These are phyloP conservation scores for Ampelocalamus luodianensis DNA, from an alignment of 176 grass and related monocot genomes.

Conservation along the genomic window DNA sequence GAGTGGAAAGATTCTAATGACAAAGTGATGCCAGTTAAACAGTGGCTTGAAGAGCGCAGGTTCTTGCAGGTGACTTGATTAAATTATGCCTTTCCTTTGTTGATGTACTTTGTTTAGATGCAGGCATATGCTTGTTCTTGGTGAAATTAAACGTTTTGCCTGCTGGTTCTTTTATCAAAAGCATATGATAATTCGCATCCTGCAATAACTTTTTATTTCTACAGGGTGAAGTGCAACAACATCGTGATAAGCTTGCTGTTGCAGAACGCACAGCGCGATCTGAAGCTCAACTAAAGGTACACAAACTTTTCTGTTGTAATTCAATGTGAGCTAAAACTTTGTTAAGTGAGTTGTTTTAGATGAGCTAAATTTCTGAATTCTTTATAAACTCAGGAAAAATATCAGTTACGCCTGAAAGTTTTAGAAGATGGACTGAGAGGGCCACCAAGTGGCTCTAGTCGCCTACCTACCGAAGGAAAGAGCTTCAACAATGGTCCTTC, in stretches of 20 bases:
- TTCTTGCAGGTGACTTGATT: slow-evolving; percentile 80
- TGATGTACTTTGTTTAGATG: slow-evolving; percentile 8
- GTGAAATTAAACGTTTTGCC: neutral
- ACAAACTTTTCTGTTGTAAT: slow-evolving; percentile 29
- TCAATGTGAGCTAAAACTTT: slow-evolving; percentile 23
- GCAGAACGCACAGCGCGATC: slow-evolving; percentile 89
- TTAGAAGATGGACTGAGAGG: slow-evolving; percentile 95
- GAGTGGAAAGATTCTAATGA: slow-evolving; percentile 99
- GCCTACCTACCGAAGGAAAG: slow-evolving; percentile 69
- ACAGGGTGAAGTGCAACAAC: slow-evolving; percentile 93
- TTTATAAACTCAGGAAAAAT: slow-evolving; percentile 77
- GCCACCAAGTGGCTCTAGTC: slow-evolving; percentile 66
- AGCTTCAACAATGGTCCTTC: slow-evolving; percentile 84
- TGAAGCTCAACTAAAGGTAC: slow-evolving; percentile 92
- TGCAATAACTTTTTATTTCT: slow-evolving; percentile 33
- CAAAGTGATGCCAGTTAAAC: slow-evolving; percentile 99
- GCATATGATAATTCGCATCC: neutral
- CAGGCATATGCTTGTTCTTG: slow-evolving; percentile 24
- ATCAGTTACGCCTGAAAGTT: slow-evolving; percentile 87
- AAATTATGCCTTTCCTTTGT: slow-evolving; percentile 36
- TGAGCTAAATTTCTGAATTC: slow-evolving; percentile 33
- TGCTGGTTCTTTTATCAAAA: slow-evolving; percentile 4
- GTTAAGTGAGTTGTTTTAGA: slow-evolving; percentile 27
- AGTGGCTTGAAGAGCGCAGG: slow-evolving; percentile 97
- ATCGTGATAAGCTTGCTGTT: slow-evolving; percentile 89